Evolutionary conservation across 306 rosid genomes (phyloP), one percentile per base, ranked within the genome.

Genomic region (Pyrus communis): DNA sequence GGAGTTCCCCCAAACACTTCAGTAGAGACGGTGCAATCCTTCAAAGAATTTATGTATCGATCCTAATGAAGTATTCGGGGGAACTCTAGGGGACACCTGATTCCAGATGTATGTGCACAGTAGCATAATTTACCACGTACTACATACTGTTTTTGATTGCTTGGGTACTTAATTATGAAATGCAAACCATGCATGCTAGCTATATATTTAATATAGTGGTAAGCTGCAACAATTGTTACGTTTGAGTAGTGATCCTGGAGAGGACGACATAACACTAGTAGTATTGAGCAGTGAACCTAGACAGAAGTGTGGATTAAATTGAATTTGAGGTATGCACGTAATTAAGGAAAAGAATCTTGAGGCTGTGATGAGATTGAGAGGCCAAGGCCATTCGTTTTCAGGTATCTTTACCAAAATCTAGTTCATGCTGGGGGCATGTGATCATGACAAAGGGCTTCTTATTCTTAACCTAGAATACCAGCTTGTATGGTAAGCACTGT

Each of bases 11-110:
- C 69, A 70, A 77, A 61, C 76, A 77, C 76, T 77, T 70, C 70
- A 69, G 51, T 59, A 49, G 28, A 12, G 22, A 63, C 5, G 3
- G 12, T 19, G 18, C n/a, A 31, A 35, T 43, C 45, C 42, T 66
- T 25, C 4, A 14, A 31, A 35, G 8, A 22, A 35, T 2, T 35
- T 7, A 21, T 35, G 11, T 11, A 28, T 5, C 8, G 3, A 51
- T 51, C 55, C 67, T 8, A 49, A 1, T 75, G 88, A 82, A 85
- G 88, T 55, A 75, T 79, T 79, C 78, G 18, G 64, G 71, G 71
- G 76, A 85, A 85, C 84, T 85, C 82, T 68, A 73, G 74, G 77
- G 67, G 77, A 81, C 74, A 72, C 33, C 55, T 77, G 55, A 61
- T 59, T 17, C 54, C 35, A 35, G 67, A 73, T 14, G 17, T 35